Conservation (phyloP, 805 yeast species). For the Saccharomycopsis guyanensis region DNA sequence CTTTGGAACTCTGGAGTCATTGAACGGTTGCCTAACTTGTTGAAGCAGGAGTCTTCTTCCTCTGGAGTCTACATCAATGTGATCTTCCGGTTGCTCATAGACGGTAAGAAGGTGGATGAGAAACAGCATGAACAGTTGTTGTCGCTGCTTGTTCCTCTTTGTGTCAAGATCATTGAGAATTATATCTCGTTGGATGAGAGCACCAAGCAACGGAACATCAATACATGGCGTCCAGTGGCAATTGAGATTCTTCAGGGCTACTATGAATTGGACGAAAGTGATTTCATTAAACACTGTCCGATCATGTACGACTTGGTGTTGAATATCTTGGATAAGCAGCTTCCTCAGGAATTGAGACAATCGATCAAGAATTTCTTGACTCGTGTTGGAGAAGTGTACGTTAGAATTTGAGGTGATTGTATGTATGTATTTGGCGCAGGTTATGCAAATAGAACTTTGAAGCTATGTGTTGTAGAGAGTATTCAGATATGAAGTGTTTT, state of each 20-base stretch:
- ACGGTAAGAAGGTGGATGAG: conserved; percentile 41
- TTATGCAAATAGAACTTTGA: too few relatives aligned
- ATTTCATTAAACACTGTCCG: conserved; percentile 54
- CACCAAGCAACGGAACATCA: conserved; percentile 69
- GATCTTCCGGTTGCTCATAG: conserved; percentile 72
- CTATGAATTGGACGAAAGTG: conserved; percentile 65
- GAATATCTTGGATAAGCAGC: conserved; percentile 50
- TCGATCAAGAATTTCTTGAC: conserved; percentile 54
- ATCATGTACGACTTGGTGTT: conserved; percentile 53
- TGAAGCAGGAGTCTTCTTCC: conserved; percentile 86
- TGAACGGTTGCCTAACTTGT: conserved; percentile 82
- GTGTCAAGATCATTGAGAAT: conserved; percentile 62
- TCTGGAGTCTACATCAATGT: conserved; percentile 81
- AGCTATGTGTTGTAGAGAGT: too few relatives aligned
- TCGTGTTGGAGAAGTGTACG: conserved; percentile 45
- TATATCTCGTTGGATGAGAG: conserved; percentile 66
- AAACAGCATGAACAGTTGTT: conserved; percentile 43
- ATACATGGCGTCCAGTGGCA: conserved; percentile 88
- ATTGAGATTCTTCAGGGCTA: conserved; percentile 81
- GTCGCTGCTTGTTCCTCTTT: conserved; percentile 48
- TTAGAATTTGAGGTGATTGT: conserved; percentile 21
- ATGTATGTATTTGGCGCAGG: too few relatives aligned
- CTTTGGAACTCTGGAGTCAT: conserved; percentile 89
- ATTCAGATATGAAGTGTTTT: too few relatives aligned
- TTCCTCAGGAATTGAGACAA: conserved; percentile 52